Evolutionary conservation across 495 filamentous ascomycete genomes (phyloP).

Genomic region (Entonaema liquescens): DNA sequence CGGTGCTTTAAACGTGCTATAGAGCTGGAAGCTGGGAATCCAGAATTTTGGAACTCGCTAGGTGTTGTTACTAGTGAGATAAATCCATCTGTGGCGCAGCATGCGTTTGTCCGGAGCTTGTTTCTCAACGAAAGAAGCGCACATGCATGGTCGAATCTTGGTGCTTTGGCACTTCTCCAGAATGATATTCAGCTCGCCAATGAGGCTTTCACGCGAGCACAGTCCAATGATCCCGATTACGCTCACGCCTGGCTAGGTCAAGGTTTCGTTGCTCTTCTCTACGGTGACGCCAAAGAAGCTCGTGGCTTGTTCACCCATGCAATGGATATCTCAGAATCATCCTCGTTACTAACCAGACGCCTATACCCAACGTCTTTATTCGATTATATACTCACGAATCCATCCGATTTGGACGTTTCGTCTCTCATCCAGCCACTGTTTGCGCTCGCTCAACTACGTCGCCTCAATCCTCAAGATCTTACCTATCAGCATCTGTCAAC

Average conservation of each 20-base stretch:
- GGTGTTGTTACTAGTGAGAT: constrained; percentile 86
- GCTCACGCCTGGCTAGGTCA: constrained; percentile 94
- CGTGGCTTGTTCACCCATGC: constrained; percentile 91
- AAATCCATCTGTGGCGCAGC: constrained; percentile 89
- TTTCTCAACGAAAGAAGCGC: constrained; percentile 89
- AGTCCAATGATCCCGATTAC: constrained; percentile 93
- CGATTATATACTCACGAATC: constrained; percentile 71
- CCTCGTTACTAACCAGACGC: constrained; percentile 72
- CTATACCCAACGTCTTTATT: constrained; percentile 82
- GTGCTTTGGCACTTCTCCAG: constrained; percentile 83
- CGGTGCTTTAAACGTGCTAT: constrained; percentile 96
- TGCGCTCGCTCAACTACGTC: constrained; percentile 80
- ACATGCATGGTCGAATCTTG: constrained; percentile 89
- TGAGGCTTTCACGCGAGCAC: constrained; percentile 86
- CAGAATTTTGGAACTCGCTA: constrained; percentile 97
- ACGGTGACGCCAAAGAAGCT: constrained; percentile 78
- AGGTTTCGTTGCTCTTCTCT: constrained; percentile 79
- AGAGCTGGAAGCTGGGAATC: constrained; percentile 91
- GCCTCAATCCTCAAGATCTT: constrained; percentile 71
- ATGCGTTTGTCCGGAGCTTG: constrained; percentile 90
- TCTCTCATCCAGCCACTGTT: constrained; percentile 76
- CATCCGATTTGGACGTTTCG: constrained; percentile 66
- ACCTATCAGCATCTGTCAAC: constrained; percentile 79
- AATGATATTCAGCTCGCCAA: constrained; percentile 84
- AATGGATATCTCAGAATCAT: constrained; percentile 86